These are phyloP conservation scores for Corylus avellana DNA, from an alignment of 306 rosid species.

Conservation along the genomic window DNA sequence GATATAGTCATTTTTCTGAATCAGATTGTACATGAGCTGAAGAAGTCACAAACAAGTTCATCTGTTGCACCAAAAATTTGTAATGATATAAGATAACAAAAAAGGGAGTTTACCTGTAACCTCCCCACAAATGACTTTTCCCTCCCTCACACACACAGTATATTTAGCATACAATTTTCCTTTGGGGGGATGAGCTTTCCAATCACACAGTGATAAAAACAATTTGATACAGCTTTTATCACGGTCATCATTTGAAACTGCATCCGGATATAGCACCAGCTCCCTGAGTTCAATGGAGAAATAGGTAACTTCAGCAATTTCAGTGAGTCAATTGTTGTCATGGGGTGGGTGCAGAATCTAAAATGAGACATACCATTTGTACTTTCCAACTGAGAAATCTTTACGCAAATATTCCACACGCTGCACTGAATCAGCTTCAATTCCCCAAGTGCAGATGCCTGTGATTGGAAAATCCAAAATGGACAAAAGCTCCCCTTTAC, in stretches of 20 bases:
- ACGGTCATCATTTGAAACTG: background rate
- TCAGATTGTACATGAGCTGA: too few species aligned
- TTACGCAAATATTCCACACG: background rate
- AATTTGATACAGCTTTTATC: background rate
- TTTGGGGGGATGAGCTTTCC: background rate
- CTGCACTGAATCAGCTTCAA: background rate
- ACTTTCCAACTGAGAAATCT: background rate
- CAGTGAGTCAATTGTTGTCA: background rate
- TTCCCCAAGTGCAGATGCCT: background rate
- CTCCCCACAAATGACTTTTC: background rate
- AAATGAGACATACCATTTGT: conserved; percentile 2
- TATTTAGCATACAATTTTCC: conserved; percentile 6
- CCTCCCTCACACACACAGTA: background rate
- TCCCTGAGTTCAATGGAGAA: conserved; percentile 2
- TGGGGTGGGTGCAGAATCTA: background rate
- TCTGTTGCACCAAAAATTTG: background rate
- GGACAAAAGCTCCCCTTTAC: conserved; percentile 6
- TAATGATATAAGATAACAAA: background rate
- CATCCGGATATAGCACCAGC: background rate
- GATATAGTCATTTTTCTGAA: too few species aligned
- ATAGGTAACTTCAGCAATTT: background rate
- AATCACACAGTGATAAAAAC: background rate
- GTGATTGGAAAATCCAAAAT: background rate
- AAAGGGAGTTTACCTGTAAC: background rate
- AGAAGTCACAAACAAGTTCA: too few species aligned